Percentiles rank a stretch among this genome's conserved stretches.
Evolutionary conservation across 306 rosid species (phyloP).

Genomic region (Comarum palustre): DNA sequence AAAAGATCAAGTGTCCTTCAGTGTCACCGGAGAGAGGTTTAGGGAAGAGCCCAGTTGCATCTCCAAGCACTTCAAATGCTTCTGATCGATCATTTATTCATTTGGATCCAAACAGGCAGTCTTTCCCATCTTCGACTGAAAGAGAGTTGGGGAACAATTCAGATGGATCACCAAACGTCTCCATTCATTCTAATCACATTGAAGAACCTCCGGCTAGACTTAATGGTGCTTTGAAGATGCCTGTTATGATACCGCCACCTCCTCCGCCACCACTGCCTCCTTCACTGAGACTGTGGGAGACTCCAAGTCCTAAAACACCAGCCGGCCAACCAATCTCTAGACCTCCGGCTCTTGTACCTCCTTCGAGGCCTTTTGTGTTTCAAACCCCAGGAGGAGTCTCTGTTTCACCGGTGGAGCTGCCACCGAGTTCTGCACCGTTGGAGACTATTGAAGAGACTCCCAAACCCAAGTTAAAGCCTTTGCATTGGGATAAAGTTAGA

Average conservation of each 20-base stretch:
- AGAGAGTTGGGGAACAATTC: slow-evolving; percentile 26
- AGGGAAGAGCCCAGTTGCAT: slow-evolving; percentile 12
- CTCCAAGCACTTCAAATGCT: slow-evolving; percentile 21
- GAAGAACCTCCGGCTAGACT: slow-evolving; percentile 17
- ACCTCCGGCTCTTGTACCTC: slow-evolving; percentile 42
- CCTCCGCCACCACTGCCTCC: slow-evolving; percentile 37
- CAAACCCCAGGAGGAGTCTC: slow-evolving; percentile 27
- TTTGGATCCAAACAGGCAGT: slow-evolving; percentile 25
- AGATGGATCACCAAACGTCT: slow-evolving; percentile 25
- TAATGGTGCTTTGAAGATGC: slow-evolving; percentile 6
- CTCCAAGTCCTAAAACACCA: slow-evolving; percentile 32
- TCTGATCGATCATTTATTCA: slow-evolving; percentile 14
- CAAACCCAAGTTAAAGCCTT: slow-evolving; percentile 82
- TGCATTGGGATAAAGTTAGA: slow-evolving; percentile 99
- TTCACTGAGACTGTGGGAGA: slow-evolving; percentile 23
- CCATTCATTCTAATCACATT: slow-evolving; percentile 10
- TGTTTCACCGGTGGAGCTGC: slow-evolving; percentile 65
- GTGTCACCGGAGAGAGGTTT: slow-evolving; percentile 10
- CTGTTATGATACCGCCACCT: slow-evolving; percentile 26
- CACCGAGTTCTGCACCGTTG: slow-evolving; percentile 33
- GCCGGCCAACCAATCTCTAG: slow-evolving; percentile 26
- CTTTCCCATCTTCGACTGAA: slow-evolving; percentile 28
- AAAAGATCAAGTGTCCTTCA: slow-evolving; percentile 2
- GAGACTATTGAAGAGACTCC: slow-evolving; percentile 47
- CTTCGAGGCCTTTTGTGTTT: slow-evolving; percentile 42